Conservation (phyloP, 495 filamentous ascomycete species). For the Penicillium steckii region DNA sequence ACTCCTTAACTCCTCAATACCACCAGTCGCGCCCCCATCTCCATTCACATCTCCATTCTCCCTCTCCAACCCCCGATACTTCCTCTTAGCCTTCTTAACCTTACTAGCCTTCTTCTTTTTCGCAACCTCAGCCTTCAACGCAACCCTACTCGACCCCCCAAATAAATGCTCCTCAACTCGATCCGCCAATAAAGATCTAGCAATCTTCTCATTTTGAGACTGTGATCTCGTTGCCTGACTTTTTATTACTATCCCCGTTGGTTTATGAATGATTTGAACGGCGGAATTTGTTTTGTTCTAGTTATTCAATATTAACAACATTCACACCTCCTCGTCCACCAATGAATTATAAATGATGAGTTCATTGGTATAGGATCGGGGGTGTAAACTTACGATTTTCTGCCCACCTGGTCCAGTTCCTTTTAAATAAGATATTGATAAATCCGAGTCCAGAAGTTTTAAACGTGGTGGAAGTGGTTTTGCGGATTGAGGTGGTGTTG, state of each 20-base stretch:
- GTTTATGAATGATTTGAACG: constrained; percentile 87
- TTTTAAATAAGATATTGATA: constrained; percentile 83
- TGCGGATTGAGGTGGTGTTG: constrained; percentile 21
- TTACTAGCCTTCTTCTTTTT: constrained; percentile 65
- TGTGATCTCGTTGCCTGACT: constrained; percentile 87
- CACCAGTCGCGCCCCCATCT: neutral
- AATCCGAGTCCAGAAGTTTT: constrained; percentile 71
- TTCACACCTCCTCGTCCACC: neutral
- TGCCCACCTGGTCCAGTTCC: constrained; percentile 93
- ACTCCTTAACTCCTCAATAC: neutral
- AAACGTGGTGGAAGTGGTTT: constrained; percentile 74
- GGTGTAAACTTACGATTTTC: constrained; percentile 62
- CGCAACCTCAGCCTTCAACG: constrained; percentile 53
- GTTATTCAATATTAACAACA: neutral
- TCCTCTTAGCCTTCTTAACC: constrained; percentile 63
- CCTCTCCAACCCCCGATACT: constrained; percentile 54
- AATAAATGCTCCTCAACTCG: constrained; percentile 67
- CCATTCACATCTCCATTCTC: constrained; percentile 14
- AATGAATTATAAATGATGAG: neutral
- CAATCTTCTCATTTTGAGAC: constrained; percentile 85
- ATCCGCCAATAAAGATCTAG: constrained; percentile 73
- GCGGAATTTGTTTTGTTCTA: constrained; percentile 97
- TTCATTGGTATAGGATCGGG: neutral
- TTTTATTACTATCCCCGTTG: constrained; percentile 88
- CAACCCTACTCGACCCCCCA: constrained; percentile 56